Evolutionary conservation across 345 rosid genomes (phyloP).

Genomic region (Abelmoschus esculentus): DNA sequence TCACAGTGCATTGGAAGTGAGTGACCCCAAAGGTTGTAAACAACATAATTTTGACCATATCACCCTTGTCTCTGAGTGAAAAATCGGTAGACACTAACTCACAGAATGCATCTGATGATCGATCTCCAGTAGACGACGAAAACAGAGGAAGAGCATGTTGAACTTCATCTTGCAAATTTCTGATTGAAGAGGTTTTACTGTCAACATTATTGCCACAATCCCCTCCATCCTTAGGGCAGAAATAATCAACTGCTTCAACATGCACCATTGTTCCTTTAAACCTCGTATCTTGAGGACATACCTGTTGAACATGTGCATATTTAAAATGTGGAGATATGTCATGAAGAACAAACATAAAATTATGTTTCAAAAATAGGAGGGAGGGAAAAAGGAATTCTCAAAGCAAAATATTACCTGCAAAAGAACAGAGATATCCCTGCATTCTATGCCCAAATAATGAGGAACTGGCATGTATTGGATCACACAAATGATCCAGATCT

Average conservation of each 20-base stretch:
- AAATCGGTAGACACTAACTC: conserved; percentile 29
- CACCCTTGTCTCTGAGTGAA: conserved; percentile 30
- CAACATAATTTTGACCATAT: conserved; percentile 47
- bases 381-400: conserved; percentile 9
- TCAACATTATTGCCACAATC: conserved; percentile 9
- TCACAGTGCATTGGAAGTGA: conserved; percentile 32
- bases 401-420: conserved; percentile 60
- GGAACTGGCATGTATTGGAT: conserved; percentile 22
- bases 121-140: conserved; percentile 25
- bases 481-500: conserved; percentile 18
- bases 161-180: conserved; percentile 53
- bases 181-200: conserved; percentile 31
- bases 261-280: conserved; percentile 55
- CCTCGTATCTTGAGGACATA: conserved; percentile 56
- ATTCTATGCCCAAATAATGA: conserved; percentile 68
- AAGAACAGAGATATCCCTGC: conserved; percentile 43
- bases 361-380: conserved; percentile 3
- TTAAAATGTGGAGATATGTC: conserved; percentile 4
- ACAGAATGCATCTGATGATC: conserved; percentile 23
- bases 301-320: conserved; percentile 34
- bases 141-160: conserved; percentile 55
- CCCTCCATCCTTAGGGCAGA: conserved; percentile 19
- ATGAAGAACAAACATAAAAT: conserved; percentile 8
- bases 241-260: conserved; percentile 58
- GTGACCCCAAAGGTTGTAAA: conserved; percentile 50